Conservation (phyloP, 192 early-diverging fungal species). For the Kappamyces sp. region DNA sequence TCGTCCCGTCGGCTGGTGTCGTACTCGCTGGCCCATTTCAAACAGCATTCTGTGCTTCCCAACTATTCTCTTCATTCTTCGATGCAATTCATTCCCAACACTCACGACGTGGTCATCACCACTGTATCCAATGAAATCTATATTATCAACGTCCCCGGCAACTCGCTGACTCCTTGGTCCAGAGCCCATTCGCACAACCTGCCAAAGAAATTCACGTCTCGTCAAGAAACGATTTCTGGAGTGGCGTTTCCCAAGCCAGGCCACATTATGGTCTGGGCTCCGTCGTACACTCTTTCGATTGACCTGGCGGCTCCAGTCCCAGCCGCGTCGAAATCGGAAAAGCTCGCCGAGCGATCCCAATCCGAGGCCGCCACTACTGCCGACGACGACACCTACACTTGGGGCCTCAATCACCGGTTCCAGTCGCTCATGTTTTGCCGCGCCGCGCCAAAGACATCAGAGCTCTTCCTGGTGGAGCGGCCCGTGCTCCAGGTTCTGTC, state of each 20-base stretch:
- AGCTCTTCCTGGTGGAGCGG: constrained; percentile 84
- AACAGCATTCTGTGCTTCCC: constrained; percentile 46
- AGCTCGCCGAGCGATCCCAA: not conserved
- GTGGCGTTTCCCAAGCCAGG: constrained; percentile 62
- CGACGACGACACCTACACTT: constrained; percentile 2
- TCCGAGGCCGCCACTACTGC: constrained; percentile 2
- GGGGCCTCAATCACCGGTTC: constrained; percentile 65
- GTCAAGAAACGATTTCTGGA: constrained; percentile 69
- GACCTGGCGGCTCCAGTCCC: constrained; percentile 53
- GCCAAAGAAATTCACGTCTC: constrained; percentile 55
- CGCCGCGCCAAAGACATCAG: constrained; percentile 53
- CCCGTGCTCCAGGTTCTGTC: constrained; percentile 75
- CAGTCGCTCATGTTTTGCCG: constrained; percentile 76
- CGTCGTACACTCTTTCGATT: constrained; percentile 63
- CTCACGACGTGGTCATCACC: constrained; percentile 54
- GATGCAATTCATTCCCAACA: constrained; percentile 58
- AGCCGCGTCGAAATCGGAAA: not conserved
- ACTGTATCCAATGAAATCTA: constrained; percentile 68
- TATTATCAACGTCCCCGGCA: constrained; percentile 65
- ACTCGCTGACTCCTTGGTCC: constrained; percentile 76
- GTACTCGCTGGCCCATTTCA: constrained; percentile 63
- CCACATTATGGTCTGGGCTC: constrained; percentile 65
- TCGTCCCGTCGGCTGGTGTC: constrained; percentile 65
- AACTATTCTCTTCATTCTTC: constrained; percentile 57
- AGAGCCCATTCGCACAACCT: constrained; percentile 58